Percentiles rank a stretch among this genome's conserved stretches.
Conservation (phyloP, 2,329 filamentous ascomycete genomes). For the Phaeosphaeriaceae sp. region DNA sequence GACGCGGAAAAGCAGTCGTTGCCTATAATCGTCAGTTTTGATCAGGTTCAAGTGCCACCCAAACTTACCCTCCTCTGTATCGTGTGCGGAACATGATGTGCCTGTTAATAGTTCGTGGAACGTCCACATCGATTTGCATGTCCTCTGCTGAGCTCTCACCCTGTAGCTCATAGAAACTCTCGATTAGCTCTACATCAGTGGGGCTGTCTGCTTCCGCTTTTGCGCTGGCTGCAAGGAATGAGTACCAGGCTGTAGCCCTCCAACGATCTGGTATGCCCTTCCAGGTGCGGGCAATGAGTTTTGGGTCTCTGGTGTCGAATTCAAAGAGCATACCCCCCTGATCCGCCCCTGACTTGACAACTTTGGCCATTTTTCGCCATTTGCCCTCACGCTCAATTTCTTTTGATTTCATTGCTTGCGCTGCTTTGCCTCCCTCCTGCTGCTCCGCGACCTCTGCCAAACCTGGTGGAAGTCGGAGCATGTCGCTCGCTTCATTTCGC, state of each 20-base stretch:
- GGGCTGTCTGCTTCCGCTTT: slow-evolving; percentile 66
- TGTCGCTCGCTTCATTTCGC: slow-evolving; percentile 67
- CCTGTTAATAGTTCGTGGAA: slow-evolving; percentile 89
- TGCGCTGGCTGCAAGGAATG: slow-evolving; percentile 82
- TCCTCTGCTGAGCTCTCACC: slow-evolving; percentile 82
- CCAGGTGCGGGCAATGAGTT: slow-evolving; percentile 91
- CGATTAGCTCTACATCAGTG: slow-evolving; percentile 73
- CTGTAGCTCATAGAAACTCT: slow-evolving; percentile 74
- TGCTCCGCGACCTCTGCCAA: slow-evolving; percentile 53
- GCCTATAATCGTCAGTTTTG: slow-evolving; percentile 48
- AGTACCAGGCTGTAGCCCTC: slow-evolving; percentile 93
- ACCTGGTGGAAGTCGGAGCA: slow-evolving; percentile 66
- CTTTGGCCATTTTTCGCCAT: slow-evolving; percentile 70
- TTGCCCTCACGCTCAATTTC: slow-evolving; percentile 69
- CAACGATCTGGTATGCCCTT: slow-evolving; percentile 97
- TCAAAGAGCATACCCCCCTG: slow-evolving; percentile 72
- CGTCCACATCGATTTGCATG: slow-evolving; percentile 95
- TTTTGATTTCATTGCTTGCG: slow-evolving; percentile 61
- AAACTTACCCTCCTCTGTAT: slow-evolving; percentile 77
- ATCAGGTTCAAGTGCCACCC: background rate
- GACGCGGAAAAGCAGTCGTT: slow-evolving; percentile 89
- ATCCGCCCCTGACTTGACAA: slow-evolving; percentile 52
- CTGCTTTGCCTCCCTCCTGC: slow-evolving; percentile 55
- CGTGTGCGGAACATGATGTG: slow-evolving; percentile 97
- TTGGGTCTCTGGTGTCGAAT: slow-evolving; percentile 78